Base-by-base conservation (phyloP, 2,329 filamentous ascomycete genomes). In the Sclerotinia nivalis region DNA sequence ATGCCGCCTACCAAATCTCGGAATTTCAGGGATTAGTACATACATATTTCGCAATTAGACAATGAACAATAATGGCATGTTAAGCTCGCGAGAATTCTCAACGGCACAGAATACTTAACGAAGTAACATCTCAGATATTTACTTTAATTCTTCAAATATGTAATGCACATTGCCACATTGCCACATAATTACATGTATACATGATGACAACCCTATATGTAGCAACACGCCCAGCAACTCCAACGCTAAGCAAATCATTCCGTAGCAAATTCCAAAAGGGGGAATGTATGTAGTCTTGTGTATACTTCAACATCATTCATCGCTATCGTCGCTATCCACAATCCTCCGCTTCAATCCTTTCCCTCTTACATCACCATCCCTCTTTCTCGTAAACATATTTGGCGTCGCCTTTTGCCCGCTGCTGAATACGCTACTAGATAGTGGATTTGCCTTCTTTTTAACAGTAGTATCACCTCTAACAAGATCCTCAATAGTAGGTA, bases 401-500 rank as follows among this genome's bases (percentile, higher is more conserved):
- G 67, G 52, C 25, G 59, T 65, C 31, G 49, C 34, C 37, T 65
- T 65, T 37, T 52, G 34, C 40, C 28, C 37, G 15, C 55, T 52
- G n/a, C 28, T 34, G n/a, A 65, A 40, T 43, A 52, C 34, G 52
- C 61, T 65, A 40, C 61, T 65, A 5, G 61, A 52, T 34, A 13
- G 15, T 28, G 60, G 28, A 7, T 65, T 28, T 37, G 12, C 31
- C 13, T 3, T 40, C 4, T 47, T 37, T 28, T n/a, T 40, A 8
- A 15, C 9, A 18, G 13, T 37, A 6, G 56, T 12, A 20, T 65
- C 49, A 12, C 40, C 15, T 52, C 40, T 54, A 8, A 69, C 58
- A 9, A 69, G 37, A 54, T 70, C 66, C 15, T 47, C 50, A 43
- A 74, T 55, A 55, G 71, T 69, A 12, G 72, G 73, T 28, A 74